phyloP scores from a whole-genome alignment of 352 stramenopile genomes.

The Globisporangium sylvaticum region DNA sequence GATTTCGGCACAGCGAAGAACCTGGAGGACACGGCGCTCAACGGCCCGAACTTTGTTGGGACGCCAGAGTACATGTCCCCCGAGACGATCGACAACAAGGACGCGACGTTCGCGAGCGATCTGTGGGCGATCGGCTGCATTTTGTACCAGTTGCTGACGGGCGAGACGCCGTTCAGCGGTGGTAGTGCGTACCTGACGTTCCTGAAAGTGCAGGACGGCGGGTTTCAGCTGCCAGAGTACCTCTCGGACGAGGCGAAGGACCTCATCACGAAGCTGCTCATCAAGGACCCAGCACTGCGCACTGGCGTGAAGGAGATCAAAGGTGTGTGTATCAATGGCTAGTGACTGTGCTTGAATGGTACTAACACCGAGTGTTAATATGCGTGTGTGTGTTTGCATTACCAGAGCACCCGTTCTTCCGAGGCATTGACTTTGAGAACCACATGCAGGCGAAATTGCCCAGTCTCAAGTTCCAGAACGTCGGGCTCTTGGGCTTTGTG shows the following conservation, averaged over 20 bases:
- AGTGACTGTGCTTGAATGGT: neutral
- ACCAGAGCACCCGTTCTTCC: slow-evolving; percentile 75
- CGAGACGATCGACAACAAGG: slow-evolving; percentile 83
- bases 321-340: slow-evolving; percentile 27
- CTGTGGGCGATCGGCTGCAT: slow-evolving; percentile 82
- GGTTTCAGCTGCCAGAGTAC: slow-evolving; percentile 55
- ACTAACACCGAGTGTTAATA: neutral
- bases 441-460: slow-evolving; percentile 48
- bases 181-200: slow-evolving; percentile 82
- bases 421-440: slow-evolving; percentile 54
- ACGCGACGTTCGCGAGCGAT: slow-evolving; percentile 52
- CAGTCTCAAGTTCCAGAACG: slow-evolving; percentile 34
- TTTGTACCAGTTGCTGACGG: slow-evolving; percentile 67
- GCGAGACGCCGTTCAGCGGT: slow-evolving; percentile 75
- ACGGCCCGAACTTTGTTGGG: slow-evolving; percentile 86
- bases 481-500: slow-evolving; percentile 41
- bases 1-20: slow-evolving; percentile 87
- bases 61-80: slow-evolving; percentile 88
- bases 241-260: slow-evolving; percentile 57
- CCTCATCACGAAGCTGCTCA: slow-evolving; percentile 56
- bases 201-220: slow-evolving; percentile 61
- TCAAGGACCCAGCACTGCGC: slow-evolving; percentile 34
- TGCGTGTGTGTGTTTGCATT: neutral
- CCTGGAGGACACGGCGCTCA: slow-evolving; percentile 45
- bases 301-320: slow-evolving; percentile 53